These are phyloP conservation scores for Talaromyces funiculosus DNA, from an alignment of 2,329 filamentous ascomycete species.

Conservation along the genomic window DNA sequence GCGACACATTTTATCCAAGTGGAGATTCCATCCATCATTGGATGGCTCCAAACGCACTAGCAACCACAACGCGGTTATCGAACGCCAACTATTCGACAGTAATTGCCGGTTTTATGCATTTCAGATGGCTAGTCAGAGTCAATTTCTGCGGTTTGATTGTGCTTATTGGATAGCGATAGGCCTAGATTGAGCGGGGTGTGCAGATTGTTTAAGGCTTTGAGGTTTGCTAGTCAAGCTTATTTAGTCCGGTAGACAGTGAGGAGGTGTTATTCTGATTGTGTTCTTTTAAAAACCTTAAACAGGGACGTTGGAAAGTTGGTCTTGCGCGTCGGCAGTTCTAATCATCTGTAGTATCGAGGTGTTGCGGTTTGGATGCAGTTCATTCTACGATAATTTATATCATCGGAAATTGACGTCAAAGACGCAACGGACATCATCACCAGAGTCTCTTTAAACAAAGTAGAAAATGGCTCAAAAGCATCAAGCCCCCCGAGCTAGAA, in stretches of 20 bases:
- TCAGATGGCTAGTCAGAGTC: background rate
- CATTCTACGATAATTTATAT: too few relatives aligned
- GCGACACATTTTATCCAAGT: background rate
- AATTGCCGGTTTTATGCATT: background rate
- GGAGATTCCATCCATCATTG: background rate
- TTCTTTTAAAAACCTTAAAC: too few relatives aligned
- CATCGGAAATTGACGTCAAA: too few relatives aligned
- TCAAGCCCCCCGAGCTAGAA: background rate
- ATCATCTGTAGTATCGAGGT: too few relatives aligned
- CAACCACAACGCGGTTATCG: background rate
- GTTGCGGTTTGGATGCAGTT: too few relatives aligned
- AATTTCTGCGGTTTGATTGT: background rate
- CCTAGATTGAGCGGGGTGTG: background rate
- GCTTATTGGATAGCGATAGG: background rate
- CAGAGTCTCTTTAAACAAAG: too few relatives aligned
- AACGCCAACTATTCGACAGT: background rate
- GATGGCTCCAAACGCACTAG: background rate
- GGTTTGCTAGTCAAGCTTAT: background rate
- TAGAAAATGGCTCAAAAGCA: background rate
- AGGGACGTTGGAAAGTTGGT: too few relatives aligned
- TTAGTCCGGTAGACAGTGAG: background rate
- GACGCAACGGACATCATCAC: too few relatives aligned
- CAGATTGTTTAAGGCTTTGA: background rate
- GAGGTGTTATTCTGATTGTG: background rate
- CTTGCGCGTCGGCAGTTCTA: too few relatives aligned